These are phyloP conservation scores for Talaromyces sp. DNA, from an alignment of 2,329 filamentous ascomycete species.

Conservation along the genomic window DNA sequence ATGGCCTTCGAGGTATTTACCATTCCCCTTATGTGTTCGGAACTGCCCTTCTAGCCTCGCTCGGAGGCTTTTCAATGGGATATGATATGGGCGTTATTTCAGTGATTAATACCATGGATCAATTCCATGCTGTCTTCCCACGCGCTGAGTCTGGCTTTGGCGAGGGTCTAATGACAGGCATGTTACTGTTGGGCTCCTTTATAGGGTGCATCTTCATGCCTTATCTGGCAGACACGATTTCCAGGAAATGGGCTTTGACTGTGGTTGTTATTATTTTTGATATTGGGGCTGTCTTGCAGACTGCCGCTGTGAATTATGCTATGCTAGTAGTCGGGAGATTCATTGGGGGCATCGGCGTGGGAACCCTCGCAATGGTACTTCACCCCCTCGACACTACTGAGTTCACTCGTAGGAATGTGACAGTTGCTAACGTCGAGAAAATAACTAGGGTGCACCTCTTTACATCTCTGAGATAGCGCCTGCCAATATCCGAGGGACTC, in stretches of 20 bases:
- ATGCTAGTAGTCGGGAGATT: background rate
- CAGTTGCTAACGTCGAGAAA: background rate
- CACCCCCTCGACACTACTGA: background rate
- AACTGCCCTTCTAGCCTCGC: conserved; percentile 35
- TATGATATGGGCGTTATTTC: conserved; percentile 55
- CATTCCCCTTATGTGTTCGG: background rate
- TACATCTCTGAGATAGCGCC: background rate
- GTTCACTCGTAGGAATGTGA: background rate
- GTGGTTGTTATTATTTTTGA: background rate
- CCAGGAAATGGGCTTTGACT: background rate
- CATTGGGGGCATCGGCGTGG: background rate
- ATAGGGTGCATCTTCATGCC: background rate
- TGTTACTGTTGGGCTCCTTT: background rate
- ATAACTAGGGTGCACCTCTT: background rate
- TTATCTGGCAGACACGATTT: background rate
- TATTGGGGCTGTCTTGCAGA: background rate
- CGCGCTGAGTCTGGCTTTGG: conserved; percentile 4
- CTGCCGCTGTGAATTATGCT: background rate
- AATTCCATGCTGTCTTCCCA: conserved; percentile 35
- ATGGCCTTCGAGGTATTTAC: background rate
- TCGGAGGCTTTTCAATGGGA: conserved; percentile 52
- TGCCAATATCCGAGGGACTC: conserved; percentile 9
- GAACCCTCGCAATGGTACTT: background rate
- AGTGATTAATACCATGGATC: conserved; percentile 43
- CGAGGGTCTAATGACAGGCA: background rate